Percentiles rank a stretch among this genome's conserved stretches.
phyloP scores from a whole-genome alignment of 306 rosid genomes.

The Gleditsia sinensis region DNA sequence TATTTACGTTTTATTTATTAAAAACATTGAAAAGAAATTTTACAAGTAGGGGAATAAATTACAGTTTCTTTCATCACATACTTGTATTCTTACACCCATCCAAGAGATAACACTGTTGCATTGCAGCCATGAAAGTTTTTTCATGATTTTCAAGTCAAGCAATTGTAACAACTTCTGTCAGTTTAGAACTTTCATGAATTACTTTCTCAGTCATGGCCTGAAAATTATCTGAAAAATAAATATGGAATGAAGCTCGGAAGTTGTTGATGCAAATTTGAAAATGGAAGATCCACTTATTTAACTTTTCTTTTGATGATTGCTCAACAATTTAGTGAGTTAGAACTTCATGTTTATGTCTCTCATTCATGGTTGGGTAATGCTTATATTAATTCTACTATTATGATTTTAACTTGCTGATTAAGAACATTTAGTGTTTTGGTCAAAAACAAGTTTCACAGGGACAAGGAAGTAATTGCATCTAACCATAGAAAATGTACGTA shows the following conservation, averaged over 20 bases:
- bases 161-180: not conserved
- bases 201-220: not conserved
- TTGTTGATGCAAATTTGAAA: not conserved
- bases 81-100: not conserved
- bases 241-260: not conserved
- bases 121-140: not conserved
- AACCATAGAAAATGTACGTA: not conserved
- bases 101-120: not conserved
- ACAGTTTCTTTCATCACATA: not conserved
- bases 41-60: not conserved
- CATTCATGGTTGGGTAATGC: not conserved
- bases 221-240: not conserved
- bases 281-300: not conserved
- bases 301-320: not conserved
- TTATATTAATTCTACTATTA: not conserved
- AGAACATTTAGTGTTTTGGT: not conserved
- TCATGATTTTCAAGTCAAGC: not conserved
- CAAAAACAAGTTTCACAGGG: not conserved
- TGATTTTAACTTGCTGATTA: not conserved
- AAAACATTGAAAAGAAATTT: not conserved
- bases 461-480: not conserved
- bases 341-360: not conserved
- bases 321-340: not conserved
- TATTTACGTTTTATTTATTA: not conserved
- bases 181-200: not conserved